Conservation (phyloP, 768 basidiomycete species). For the Suillus lakei region DNA sequence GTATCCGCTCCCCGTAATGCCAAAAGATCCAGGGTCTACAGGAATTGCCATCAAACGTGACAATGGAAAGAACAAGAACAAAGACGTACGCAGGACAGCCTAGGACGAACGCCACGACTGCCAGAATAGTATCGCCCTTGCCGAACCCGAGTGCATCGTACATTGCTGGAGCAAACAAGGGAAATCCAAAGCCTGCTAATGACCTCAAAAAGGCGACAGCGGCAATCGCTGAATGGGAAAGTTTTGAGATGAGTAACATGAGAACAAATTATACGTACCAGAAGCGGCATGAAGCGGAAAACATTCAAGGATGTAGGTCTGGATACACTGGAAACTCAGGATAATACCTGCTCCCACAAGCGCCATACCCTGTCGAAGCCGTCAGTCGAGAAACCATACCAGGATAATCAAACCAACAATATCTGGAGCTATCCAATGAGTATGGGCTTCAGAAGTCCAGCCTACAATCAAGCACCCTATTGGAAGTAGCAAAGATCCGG, state of each 20-base stretch:
- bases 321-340: constrained; percentile 62
- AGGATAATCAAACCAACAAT: constrained; percentile 46
- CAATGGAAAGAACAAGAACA: not conserved
- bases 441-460: constrained; percentile 62
- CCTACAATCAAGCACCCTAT: constrained; percentile 71
- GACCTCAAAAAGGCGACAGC: constrained; percentile 68
- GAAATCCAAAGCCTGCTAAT: constrained; percentile 75
- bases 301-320: constrained; percentile 70
- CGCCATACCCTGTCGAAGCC: constrained; percentile 52
- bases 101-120: constrained; percentile 56
- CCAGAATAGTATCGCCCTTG: constrained; percentile 69
- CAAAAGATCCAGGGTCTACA: constrained; percentile 48
- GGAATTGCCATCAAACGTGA: constrained; percentile 2
- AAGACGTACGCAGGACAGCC: constrained; percentile 55
- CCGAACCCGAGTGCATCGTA: constrained; percentile 70
- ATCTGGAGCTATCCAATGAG: constrained; percentile 76
- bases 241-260: not conserved
- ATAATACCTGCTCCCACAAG: constrained; percentile 64
- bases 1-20: constrained; percentile 54
- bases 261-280: constrained; percentile 41
- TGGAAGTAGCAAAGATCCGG: constrained; percentile 64
- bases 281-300: constrained; percentile 74
- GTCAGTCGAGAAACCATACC: not conserved
- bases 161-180: constrained; percentile 78
- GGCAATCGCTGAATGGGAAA: constrained; percentile 54